Percentiles rank a stretch among this genome's conserved stretches.
These are phyloP conservation scores for Plasmodium knowlesi DNA, from an alignment of 169 alveolate species.

Conservation along the genomic window DNA sequence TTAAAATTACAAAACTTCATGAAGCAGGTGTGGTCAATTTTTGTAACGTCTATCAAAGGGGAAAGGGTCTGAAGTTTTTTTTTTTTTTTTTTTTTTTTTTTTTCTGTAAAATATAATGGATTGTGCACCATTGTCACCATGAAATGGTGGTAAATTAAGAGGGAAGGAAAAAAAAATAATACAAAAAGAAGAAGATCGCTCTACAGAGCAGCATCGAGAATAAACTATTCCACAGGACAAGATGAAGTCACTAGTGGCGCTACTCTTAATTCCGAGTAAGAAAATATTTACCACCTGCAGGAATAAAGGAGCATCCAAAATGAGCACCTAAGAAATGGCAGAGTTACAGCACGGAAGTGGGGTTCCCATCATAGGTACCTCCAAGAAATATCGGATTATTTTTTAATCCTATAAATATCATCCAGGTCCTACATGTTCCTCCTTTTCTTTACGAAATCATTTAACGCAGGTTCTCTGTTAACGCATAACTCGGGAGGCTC, in stretches of 20 bases:
- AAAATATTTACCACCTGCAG: neutral
- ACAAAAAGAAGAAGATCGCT: neutral
- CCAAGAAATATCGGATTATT: neutral
- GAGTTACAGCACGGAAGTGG: neutral
- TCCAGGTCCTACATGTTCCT: neutral
- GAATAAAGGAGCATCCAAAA: neutral
- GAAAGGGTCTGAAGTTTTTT: neutral
- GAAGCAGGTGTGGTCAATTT: neutral
- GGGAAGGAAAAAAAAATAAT: neutral
- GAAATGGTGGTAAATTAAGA: neutral
- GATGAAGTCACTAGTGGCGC: neutral
- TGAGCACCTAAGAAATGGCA: neutral
- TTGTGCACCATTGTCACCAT: neutral
- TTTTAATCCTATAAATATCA: neutral
- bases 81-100: neutral
- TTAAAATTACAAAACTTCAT: neutral
- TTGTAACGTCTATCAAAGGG: neutral
- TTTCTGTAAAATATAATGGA: too few relatives aligned
- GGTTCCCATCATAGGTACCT: too few relatives aligned
- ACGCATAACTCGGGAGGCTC: neutral
- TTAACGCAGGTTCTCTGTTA: neutral
- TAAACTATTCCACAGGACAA: neutral
- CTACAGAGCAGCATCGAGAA: neutral
- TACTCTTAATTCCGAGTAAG: neutral
- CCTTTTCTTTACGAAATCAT: neutral